phyloP scores from a whole-genome alignment of 2,329 filamentous ascomycete species.

The Alternaria gansuensis region DNA sequence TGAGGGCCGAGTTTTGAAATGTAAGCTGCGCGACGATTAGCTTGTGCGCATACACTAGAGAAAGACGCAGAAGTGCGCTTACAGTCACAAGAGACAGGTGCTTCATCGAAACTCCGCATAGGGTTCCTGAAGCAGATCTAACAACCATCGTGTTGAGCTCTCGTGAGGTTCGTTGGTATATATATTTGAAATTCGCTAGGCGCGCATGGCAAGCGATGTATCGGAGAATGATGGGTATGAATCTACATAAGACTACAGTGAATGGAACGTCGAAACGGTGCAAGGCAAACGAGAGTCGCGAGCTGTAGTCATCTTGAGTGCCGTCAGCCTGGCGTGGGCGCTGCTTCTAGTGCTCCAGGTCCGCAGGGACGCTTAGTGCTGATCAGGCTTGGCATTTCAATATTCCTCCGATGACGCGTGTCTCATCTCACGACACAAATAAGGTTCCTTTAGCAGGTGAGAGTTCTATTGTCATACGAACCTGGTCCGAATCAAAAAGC shows the following conservation, averaged over 20 bases:
- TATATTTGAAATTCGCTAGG: not conserved
- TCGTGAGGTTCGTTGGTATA: not conserved
- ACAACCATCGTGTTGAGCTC: constrained; percentile 16
- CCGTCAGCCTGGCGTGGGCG: not conserved
- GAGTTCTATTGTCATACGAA: fast-evolving
- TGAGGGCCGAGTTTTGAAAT: constrained; percentile 80
- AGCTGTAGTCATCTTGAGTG: not conserved
- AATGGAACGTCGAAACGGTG: not conserved
- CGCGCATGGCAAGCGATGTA: not conserved
- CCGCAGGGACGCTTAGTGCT: not conserved
- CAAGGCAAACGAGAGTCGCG: not conserved
- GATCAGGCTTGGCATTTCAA: not conserved
- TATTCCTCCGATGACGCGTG: constrained; percentile 1
- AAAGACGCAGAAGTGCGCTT: constrained; percentile 36
- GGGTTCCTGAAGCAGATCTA: constrained; percentile 26
- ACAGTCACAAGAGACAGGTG: constrained; percentile 73
- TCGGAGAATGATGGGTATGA: not conserved
- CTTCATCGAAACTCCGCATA: constrained; percentile 70
- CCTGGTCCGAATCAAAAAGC: not conserved
- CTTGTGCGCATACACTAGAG: not conserved
- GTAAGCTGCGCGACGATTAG: constrained; percentile 67
- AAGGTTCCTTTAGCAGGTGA: not conserved
- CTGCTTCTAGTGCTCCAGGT: not conserved
- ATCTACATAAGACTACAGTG: not conserved
- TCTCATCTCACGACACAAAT: not conserved